A percentile compares a stretch with the other conserved stretches of the same genome.
Conservation (phyloP, 805 yeast species). For the Kuraishia floccosa region DNA sequence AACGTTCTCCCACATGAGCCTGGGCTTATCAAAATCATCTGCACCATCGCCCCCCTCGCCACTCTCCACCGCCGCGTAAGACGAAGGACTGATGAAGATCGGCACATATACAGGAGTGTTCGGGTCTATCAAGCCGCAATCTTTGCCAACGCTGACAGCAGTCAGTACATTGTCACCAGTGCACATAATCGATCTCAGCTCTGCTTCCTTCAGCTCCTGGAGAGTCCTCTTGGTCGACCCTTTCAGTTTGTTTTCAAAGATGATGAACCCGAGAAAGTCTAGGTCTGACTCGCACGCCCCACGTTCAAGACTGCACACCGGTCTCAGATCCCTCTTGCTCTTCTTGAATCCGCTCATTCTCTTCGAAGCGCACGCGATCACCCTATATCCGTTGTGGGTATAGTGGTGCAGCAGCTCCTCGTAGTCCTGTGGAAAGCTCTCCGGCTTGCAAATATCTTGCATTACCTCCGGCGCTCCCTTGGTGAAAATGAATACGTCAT, state of each 20-base stretch:
- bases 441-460: constrained; percentile 60
- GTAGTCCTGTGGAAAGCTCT: constrained; percentile 63
- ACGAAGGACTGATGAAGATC: constrained; percentile 25
- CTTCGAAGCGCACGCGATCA: constrained; percentile 74
- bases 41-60: constrained; percentile 9
- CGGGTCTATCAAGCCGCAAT: constrained; percentile 53
- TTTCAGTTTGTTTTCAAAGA: constrained; percentile 88
- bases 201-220: constrained; percentile 48
- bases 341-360: constrained; percentile 24
- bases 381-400: constrained; percentile 91
- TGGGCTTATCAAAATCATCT: constrained; percentile 3
- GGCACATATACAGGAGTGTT: constrained; percentile 52
- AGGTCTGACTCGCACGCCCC: constrained; percentile 59
- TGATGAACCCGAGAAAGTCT: constrained; percentile 75
- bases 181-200: constrained; percentile 84
- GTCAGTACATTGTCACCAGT: constrained; percentile 96
- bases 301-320: constrained; percentile 40
- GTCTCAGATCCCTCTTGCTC: constrained; percentile 17
- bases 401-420: constrained; percentile 68
- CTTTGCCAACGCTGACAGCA: constrained; percentile 86
- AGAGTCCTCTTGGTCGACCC: constrained; percentile 53
- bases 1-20: constrained; percentile 58
- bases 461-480: constrained; percentile 98
- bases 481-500: constrained; percentile 37
- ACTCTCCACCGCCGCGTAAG: constrained; percentile 1